Evolutionary conservation across 2,329 filamentous ascomycete genomes (phyloP).

Genomic region (Penicillium capsulatum): DNA sequence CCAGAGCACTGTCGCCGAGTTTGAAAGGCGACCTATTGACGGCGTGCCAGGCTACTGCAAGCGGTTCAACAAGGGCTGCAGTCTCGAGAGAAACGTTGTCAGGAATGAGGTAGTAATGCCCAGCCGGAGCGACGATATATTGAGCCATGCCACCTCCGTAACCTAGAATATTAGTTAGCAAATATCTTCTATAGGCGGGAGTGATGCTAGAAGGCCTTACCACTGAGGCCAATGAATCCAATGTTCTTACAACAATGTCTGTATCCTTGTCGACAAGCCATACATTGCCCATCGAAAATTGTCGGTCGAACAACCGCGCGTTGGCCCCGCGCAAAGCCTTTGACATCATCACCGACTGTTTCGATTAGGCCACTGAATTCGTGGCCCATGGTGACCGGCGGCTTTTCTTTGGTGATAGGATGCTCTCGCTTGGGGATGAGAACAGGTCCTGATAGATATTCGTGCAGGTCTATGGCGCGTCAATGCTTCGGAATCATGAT

Average conservation of each 20-base stretch:
- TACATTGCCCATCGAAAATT: slow-evolving; percentile 54
- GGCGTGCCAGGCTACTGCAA: slow-evolving; percentile 63
- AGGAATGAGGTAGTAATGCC: slow-evolving; percentile 25
- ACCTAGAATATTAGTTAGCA: no score
- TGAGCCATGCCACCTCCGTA: slow-evolving; percentile 29
- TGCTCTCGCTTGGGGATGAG: slow-evolving; percentile 52
- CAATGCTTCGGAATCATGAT: not conserved
- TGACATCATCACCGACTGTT: slow-evolving; percentile 52
- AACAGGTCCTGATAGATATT: slow-evolving; percentile 48
- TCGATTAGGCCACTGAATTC: slow-evolving; percentile 59
- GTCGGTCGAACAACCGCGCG: slow-evolving; percentile 58
- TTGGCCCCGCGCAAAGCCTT: slow-evolving; percentile 50
- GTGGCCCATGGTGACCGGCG: slow-evolving; percentile 61
- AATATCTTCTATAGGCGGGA: no score
- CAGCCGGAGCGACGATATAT: slow-evolving; percentile 24
- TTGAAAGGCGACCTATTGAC: slow-evolving; percentile 49
- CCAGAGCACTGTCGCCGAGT: slow-evolving; percentile 46
- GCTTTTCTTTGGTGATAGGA: slow-evolving; percentile 52
- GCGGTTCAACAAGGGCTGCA: slow-evolving; percentile 57
- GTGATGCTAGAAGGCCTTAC: slow-evolving; percentile 29
- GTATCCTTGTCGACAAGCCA: slow-evolving; percentile 50
- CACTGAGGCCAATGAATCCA: slow-evolving; percentile 52
- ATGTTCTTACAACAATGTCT: slow-evolving; percentile 58
- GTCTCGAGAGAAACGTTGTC: slow-evolving; percentile 15
- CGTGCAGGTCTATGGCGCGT: slow-evolving; percentile 44